phyloP scores from a whole-genome alignment of 2,329 filamentous ascomycete species.

The Neopestalotiopsis clavispora region DNA sequence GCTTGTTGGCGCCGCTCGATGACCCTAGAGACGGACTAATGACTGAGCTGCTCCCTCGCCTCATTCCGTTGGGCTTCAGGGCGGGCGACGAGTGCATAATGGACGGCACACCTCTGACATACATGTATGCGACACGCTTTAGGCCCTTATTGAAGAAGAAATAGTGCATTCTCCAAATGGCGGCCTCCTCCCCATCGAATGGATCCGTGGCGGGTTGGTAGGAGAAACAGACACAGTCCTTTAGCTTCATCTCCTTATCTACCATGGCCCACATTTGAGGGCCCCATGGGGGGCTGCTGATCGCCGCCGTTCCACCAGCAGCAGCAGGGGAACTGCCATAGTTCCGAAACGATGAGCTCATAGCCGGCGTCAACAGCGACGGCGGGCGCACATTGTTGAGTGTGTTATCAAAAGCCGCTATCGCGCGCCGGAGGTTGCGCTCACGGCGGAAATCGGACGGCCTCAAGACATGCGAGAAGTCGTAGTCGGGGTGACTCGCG shows the following conservation, averaged over 20 bases:
- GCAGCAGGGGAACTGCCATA: slow-evolving; percentile 41
- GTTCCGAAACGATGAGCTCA: slow-evolving; percentile 46
- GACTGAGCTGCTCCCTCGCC: slow-evolving; percentile 33
- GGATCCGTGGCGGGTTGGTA: slow-evolving; percentile 90
- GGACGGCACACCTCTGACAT: slow-evolving; percentile 85
- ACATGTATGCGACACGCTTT: slow-evolving; percentile 93
- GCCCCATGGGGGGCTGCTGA: slow-evolving; percentile 73
- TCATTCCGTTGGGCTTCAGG: slow-evolving; percentile 28
- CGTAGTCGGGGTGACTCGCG: slow-evolving; percentile 93
- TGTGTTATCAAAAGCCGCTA: slow-evolving; percentile 86
- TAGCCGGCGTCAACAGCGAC: slow-evolving; percentile 36
- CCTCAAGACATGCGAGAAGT: slow-evolving; percentile 91
- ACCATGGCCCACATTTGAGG: slow-evolving; percentile 91
- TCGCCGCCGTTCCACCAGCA: slow-evolving; percentile 43
- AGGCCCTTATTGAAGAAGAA: slow-evolving; percentile 95
- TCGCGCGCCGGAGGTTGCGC: slow-evolving; percentile 77
- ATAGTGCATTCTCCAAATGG: slow-evolving; percentile 94
- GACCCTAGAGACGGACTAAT: slow-evolving; percentile 21
- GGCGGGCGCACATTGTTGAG: slow-evolving; percentile 81
- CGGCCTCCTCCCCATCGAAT: slow-evolving; percentile 88
- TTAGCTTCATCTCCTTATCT: slow-evolving; percentile 91
- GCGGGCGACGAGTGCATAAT: slow-evolving; percentile 51
- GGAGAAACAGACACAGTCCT: slow-evolving; percentile 86
- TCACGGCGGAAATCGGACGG: slow-evolving; percentile 91
- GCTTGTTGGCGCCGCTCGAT: slow-evolving; percentile 69